Evolutionary conservation across 139 green algal species (phyloP).

Genomic region (Chlorella vulgaris): DNA sequence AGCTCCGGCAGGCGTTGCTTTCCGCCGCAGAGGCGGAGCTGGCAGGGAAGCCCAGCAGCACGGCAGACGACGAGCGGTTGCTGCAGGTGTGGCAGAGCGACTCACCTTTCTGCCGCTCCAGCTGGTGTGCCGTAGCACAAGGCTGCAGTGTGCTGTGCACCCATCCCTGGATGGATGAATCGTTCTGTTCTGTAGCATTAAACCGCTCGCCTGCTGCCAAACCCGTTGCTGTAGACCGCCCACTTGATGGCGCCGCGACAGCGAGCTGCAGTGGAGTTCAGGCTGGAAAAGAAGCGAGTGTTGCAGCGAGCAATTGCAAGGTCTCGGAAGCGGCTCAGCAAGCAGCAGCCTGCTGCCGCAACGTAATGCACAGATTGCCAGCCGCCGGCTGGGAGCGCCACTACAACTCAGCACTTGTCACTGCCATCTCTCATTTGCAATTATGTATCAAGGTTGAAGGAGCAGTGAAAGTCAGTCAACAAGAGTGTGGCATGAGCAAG

Average conservation of each 20-base stretch:
- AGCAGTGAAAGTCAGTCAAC: too few species aligned
- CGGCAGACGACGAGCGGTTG: constrained; percentile 37
- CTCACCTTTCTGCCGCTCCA: neutral
- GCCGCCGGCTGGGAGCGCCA: too few species aligned
- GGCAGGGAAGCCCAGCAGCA: constrained; percentile 21
- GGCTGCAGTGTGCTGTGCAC: too few species aligned
- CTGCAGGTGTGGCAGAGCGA: constrained; percentile 14
- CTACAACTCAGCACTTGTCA: too few species aligned
- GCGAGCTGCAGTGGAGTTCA: constrained; percentile 26
- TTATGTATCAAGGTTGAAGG: too few species aligned
- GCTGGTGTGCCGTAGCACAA: too few species aligned
- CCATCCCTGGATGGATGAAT: too few species aligned
- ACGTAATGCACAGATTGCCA: too few species aligned
- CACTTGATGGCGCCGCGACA: constrained; percentile 23
- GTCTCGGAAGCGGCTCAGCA: constrained; percentile 15
- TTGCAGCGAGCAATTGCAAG: constrained; percentile 14
- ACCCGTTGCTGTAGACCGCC: neutral
- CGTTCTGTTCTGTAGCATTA: neutral
- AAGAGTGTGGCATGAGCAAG: too few species aligned
- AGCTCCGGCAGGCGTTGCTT: neutral
- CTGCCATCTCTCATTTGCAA: too few species aligned
- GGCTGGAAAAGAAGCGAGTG: constrained; percentile 45
- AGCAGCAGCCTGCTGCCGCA: neutral
- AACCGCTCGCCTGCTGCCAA: neutral
- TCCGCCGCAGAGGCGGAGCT: constrained; percentile 29